Evolutionary conservation across 495 filamentous ascomycete genomes (phyloP).

Genomic region (Articulospora tetracladia): DNA sequence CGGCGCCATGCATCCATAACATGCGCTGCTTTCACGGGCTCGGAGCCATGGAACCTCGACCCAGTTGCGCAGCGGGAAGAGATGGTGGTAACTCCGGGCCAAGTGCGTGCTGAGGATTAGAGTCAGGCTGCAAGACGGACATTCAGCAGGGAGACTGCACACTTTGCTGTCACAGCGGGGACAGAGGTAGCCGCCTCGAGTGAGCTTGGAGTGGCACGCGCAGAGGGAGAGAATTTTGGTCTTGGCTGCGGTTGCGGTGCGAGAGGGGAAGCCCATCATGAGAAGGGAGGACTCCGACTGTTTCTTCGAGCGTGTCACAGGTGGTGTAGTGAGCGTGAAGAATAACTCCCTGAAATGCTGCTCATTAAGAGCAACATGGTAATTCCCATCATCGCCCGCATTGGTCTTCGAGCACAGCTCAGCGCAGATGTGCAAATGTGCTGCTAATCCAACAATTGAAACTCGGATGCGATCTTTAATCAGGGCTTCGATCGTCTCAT

Average conservation of each 20-base stretch:
- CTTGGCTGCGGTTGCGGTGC: constrained; percentile 53
- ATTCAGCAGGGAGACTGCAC: constrained; percentile 87
- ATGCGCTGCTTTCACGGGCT: constrained; percentile 46
- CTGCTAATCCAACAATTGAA: constrained; percentile 82
- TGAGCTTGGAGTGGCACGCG: constrained; percentile 84
- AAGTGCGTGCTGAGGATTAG: constrained; percentile 94
- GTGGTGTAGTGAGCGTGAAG: constrained; percentile 83
- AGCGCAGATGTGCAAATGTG: constrained; percentile 85
- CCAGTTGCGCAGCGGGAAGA: constrained; percentile 92
- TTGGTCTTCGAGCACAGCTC: constrained; percentile 88
- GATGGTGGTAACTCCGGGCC: constrained; percentile 90
- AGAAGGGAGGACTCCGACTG: constrained; percentile 72
- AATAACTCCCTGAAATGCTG: constrained; percentile 85
- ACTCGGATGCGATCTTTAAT: constrained; percentile 80
- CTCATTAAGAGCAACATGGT: constrained; percentile 84
- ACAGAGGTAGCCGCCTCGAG: constrained; percentile 85
- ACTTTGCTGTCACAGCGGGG: constrained; percentile 86
- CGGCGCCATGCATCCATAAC: constrained; percentile 48
- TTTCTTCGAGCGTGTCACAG: constrained; percentile 66
- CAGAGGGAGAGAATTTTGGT: constrained; percentile 71
- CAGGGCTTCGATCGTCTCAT: constrained; percentile 76
- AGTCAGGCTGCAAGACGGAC: constrained; percentile 87
- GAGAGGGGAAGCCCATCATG: constrained; percentile 98
- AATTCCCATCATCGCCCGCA: constrained; percentile 66
- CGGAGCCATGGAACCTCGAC: constrained; percentile 80